Conservation (phyloP, 1,284 basidiomycete species). For the Phylloboletellus chloephorus region DNA sequence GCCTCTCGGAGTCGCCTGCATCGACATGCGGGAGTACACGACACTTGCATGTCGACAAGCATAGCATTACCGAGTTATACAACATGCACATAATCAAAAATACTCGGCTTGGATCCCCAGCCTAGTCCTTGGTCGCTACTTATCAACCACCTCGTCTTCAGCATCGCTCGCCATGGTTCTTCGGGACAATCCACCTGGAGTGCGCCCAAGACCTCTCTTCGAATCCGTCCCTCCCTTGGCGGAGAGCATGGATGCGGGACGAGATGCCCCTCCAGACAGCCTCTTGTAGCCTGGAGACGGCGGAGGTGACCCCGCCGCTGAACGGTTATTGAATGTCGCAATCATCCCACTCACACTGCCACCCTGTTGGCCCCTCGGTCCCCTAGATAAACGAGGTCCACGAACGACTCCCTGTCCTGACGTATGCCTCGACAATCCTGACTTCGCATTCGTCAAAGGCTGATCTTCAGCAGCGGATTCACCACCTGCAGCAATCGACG, state of each 20-base stretch:
- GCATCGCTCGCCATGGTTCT: constrained; percentile 77
- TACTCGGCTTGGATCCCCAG: neutral
- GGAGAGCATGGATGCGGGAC: constrained; percentile 25
- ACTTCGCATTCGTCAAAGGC: constrained; percentile 25
- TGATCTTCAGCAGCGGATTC: constrained; percentile 35
- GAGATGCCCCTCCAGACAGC: constrained; percentile 39
- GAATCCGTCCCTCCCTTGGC: constrained; percentile 22
- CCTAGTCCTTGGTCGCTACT: constrained; percentile 12
- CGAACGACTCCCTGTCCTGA: constrained; percentile 47
- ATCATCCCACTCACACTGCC: constrained; percentile 50
- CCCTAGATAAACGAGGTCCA: constrained; percentile 47
- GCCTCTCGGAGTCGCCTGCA: neutral
- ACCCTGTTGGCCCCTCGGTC: constrained; percentile 38
- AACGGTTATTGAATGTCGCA: constrained; percentile 50
- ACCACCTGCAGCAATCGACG: constrained; percentile 27
- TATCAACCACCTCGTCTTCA: constrained; percentile 61
- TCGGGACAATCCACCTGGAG: constrained; percentile 57
- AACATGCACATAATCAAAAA: constrained; percentile 1
- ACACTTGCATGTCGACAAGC: neutral
- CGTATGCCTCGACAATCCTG: constrained; percentile 38
- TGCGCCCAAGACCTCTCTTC: constrained; percentile 37
- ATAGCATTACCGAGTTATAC: constrained; percentile 4
- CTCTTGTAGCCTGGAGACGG: constrained; percentile 39
- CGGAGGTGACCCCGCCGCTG: constrained; percentile 36
- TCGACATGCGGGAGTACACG: too few species aligned